Evolutionary conservation across 1,284 basidiomycete genomes (phyloP), one percentile per base, ranked within the genome.

Genomic region (Ganoderma multipileum): DNA sequence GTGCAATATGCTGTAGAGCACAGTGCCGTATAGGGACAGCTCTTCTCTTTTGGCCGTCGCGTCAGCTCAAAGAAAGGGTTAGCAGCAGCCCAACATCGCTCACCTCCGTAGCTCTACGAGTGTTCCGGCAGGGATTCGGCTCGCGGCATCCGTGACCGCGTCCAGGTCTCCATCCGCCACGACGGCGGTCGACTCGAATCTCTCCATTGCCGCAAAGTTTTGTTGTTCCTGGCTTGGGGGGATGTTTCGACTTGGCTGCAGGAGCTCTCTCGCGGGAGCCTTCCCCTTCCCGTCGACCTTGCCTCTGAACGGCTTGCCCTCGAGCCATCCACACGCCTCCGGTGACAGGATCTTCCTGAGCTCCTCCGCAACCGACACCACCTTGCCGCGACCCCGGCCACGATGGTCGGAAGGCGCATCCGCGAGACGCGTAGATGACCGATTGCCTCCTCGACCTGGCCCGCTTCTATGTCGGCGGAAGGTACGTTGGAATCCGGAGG

Each of bases 51-150:
- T 18, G 36, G 41, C 42, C 30, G 55, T 52, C 44, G n/a, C 33
- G 20, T 23, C 38, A 62, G 23, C 58, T 60, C 58, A 42, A 26
- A 18, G 47, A 1, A 33, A 20, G 20, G 11, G 20, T 50, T 14
- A 42, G 57, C 16, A 36, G 20, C 18, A 28, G 23, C 44, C 23
- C 54, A 50, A 4, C 3, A 38, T 14, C 20, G 78, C 84, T 66
- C 72, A 89, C 91, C 85, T 85, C 70, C 90, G 83, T 41, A 89
- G 75, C 72, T 92, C 90, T 36, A 92, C 81, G 64, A 90, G 87
- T 20, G 88, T 83, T 0, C 90, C 91, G 2, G 83, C 83, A 54
- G 64, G 62, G 18, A 76, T 62, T 5, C 61, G 59, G 57, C 58
- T 18, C 20, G 18, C 28, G 7, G 63, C n/a, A 18, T 57, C 65